Evolutionary conservation across 345 rosid species (phyloP).

Genomic region (Eucalyptus tenuipes): DNA sequence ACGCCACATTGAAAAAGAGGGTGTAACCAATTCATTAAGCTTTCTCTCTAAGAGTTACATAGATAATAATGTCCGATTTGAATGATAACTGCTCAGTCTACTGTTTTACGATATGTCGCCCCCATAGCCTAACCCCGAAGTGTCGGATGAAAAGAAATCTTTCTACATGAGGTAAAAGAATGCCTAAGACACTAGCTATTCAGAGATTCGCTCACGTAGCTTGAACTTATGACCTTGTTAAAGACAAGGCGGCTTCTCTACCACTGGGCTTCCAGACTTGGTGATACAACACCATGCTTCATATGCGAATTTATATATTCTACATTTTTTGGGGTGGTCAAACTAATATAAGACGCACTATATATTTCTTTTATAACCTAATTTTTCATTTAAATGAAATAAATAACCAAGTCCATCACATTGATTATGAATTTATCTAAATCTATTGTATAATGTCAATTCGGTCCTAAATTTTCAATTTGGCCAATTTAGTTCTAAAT

Average conservation of each 20-base stretch:
- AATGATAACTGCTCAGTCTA: too few species aligned
- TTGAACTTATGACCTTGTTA: neutral
- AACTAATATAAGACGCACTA: neutral
- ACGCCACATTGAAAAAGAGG: neutral
- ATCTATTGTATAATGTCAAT: too few species aligned
- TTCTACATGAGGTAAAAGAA: neutral
- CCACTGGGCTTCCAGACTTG: neutral
- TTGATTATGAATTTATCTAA: neutral
- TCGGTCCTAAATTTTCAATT: rapidly evolving
- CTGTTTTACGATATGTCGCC: too few species aligned
- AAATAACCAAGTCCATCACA: neutral
- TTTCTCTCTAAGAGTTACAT: too few species aligned
- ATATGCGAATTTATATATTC: neutral
- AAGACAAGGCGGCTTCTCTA: neutral
- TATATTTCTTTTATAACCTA: neutral
- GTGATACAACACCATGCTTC: neutral
- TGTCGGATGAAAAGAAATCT: too few species aligned
- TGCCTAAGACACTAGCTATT: neutral
- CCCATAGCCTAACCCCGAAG: too few species aligned
- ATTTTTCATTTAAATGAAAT: neutral
- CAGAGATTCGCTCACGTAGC: neutral
- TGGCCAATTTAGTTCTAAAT: neutral
- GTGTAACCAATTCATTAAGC: neutral
- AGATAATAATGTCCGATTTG: too few species aligned
- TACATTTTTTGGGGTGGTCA: neutral